Base-by-base conservation (phyloP, 129 eudicot genomes). In the Pseudognaphalium luteoalbum region DNA sequence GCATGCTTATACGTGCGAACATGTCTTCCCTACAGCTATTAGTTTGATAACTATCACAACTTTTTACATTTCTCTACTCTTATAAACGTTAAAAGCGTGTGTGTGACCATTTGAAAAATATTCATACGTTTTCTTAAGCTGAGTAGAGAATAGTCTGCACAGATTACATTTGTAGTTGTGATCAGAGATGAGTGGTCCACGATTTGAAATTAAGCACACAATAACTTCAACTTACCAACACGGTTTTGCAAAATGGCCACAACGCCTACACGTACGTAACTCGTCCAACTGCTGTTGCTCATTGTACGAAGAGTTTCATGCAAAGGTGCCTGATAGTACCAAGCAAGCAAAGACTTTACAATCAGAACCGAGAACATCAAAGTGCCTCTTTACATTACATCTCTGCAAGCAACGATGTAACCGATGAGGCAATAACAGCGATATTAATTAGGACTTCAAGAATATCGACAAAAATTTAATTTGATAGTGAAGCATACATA, bases 211-310 rank as follows among this genome's bases (percentile, higher is more conserved):
- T 33, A 66, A 56, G 19, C 57, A 76, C 57, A 76, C 54, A 64
- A 39, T 70, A 44, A 71, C 58, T 64, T 65, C 60, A 82, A 66
- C 86, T 44, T 82, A 92, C 98, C 91, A 32, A 89, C 93, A 37
- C 97, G 96, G 52, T 87, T 94, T 66, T 94, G 97, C 42, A 94
- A 72, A 72, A 94, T 72, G 51, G 88, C 93, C 78, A 91, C 87
- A 73, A 94, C 82, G 41, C 98, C 97, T 70, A 82, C 83, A 73
- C 90, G 96, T 29, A 87, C 66, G 75, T 82, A 87, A 54, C 78
- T 72, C 25, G 88, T 69, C 98, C 98, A 94, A 32, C 42, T 86
- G 35, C 33, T 85, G 72, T 71, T 56, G 57, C 68, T 74, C 88
- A 70, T 76, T 73, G 87, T 62, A 57, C 72, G 79, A 7, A 94